Base-by-base conservation (phyloP, 1,139 yeast species). In the Yamadazyma sp. region DNA sequence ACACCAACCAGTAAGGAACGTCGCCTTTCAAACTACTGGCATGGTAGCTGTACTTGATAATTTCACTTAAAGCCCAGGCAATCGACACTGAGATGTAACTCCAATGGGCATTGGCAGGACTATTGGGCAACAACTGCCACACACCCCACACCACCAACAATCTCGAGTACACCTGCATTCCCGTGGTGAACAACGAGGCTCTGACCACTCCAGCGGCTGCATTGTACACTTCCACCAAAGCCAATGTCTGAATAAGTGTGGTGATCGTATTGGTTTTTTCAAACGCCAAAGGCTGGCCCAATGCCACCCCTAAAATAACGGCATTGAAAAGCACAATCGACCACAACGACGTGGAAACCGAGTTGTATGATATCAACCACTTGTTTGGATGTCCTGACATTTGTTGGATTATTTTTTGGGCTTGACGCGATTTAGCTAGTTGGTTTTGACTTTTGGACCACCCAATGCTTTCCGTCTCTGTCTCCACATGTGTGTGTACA, bases 61-160 rank as follows among this genome's bases (percentile, higher is more conserved):
- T 76, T 62, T 92, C 99, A 24, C 97, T 88, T 41, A 86, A 57
- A 14, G 92, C 79, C 99, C 99, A 92, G 14, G 97, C 92, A 38
- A 81, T 55, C 33, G 82, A 73, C 61, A 92, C 76, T 2, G 94
- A 70, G 32, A 78, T 60, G 56, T 81, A 84, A 33, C 78, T 70
- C 76, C 82, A 78, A 40, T 80, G 78, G 47, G 50, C 56, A 52
- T 74, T 80, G 25, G 80, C 89, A 46, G 76, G 83, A 24, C 85
- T 75, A 16, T 76, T 58, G 10, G 97, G 97, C 51, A 89, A 72
- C 13, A 74, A 59, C 44, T 78, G 79, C 64, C 88, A 80, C 38
- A 92, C 76, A 11, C 97, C 97, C 70, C 87, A 73, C 13, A 88
- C 96, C 33, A 92, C 76, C 47, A 90, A 65, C 41, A 90, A 65